phyloP scores from a whole-genome alignment of 441 rosid genomes.

The Manihot esculenta region DNA sequence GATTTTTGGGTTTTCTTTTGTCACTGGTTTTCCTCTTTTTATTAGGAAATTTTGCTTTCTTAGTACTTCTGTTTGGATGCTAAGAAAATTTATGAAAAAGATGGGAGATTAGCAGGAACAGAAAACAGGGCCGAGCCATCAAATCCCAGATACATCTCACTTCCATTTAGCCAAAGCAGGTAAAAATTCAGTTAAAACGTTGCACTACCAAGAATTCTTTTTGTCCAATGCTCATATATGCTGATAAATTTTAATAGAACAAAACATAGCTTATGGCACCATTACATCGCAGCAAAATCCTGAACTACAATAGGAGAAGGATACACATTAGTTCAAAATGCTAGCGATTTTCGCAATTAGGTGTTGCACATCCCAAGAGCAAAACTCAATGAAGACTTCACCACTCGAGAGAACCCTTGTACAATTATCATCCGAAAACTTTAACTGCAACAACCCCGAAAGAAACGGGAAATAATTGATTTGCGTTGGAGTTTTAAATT shows the following conservation, averaged over 20 bases:
- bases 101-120: neutral
- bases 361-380: neutral
- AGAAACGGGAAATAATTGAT: neutral
- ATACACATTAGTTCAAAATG: constrained; percentile 1
- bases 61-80: too few relatives aligned
- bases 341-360: constrained; percentile 8
- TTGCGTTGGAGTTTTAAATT: neutral
- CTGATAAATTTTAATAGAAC: neutral
- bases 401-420: constrained; percentile 4
- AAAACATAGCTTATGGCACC: neutral
- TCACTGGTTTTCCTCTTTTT: too few relatives aligned
- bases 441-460: neutral
- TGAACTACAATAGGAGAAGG: neutral
- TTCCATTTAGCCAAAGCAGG: neutral
- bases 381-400: neutral
- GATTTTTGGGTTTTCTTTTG: too few relatives aligned
- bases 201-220: neutral
- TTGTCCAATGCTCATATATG: neutral
- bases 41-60: too few relatives aligned
- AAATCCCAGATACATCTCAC: neutral
- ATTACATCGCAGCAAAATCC: neutral
- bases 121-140: neutral
- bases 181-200: neutral
- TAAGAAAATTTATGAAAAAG: neutral
- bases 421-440: neutral